Conservation (phyloP, 2,329 filamentous ascomycete species). For the Lecanosticta acicola region DNA sequence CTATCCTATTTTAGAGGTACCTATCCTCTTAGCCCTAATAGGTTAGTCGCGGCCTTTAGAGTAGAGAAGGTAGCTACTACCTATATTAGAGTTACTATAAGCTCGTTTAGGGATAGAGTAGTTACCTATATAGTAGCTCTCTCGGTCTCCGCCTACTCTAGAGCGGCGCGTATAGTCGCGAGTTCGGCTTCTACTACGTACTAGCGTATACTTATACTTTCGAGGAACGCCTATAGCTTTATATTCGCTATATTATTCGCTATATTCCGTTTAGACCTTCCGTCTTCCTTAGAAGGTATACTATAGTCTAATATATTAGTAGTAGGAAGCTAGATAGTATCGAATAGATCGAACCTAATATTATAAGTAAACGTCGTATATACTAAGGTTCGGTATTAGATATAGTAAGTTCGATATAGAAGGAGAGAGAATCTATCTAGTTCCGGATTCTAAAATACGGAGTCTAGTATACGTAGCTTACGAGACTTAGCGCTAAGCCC, state of each 20-base stretch:
- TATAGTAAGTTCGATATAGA: neutral
- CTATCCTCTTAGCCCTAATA: neutral
- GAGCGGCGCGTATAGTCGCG: neutral
- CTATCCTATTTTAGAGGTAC: neutral
- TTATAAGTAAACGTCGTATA: neutral
- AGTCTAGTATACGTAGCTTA: too few relatives aligned
- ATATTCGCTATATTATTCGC: neutral
- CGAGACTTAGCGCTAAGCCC: too few relatives aligned
- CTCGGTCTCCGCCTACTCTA: neutral
- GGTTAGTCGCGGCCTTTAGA: neutral
- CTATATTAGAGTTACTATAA: neutral
- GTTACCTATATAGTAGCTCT: neutral
- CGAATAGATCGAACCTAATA: neutral
- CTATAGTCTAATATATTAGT: neutral
- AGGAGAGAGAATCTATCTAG: neutral
- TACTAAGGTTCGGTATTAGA: neutral
- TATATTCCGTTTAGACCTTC: neutral
- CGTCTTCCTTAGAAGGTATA: neutral
- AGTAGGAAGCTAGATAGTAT: too few relatives aligned
- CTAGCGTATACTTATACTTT: neutral
- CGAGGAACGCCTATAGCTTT: neutral
- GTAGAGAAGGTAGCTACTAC: neutral
- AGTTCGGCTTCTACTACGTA: neutral
- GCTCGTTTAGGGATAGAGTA: neutral
- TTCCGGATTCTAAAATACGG: neutral